Evolutionary conservation across 192 early-diverging fungal species (phyloP).

Genomic region (Coemansia sp.): DNA sequence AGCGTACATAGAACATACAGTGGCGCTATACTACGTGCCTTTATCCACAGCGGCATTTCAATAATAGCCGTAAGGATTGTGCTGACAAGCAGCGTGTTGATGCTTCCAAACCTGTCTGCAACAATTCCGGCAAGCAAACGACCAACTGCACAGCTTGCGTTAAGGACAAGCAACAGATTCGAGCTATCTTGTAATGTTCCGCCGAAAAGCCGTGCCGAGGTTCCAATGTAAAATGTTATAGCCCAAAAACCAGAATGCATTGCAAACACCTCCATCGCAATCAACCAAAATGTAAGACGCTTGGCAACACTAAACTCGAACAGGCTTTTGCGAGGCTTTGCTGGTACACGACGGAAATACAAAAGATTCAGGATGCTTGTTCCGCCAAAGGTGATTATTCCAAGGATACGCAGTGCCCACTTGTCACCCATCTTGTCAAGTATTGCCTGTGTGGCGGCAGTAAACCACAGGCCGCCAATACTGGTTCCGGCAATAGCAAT

Average conservation of each 20-base stretch:
- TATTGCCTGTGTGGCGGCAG: constrained; percentile 61
- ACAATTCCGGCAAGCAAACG: constrained; percentile 32
- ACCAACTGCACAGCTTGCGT: constrained; percentile 28
- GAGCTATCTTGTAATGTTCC: constrained; percentile 16
- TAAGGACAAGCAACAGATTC: constrained; percentile 31
- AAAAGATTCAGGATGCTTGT: constrained; percentile 35
- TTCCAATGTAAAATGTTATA: constrained; percentile 38
- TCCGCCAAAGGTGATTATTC: constrained; percentile 54
- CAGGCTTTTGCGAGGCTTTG: constrained; percentile 55
- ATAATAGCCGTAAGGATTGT: constrained; percentile 17
- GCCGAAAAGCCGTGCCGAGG: constrained; percentile 25
- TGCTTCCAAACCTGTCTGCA: constrained; percentile 33
- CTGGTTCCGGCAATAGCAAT: constrained; percentile 67
- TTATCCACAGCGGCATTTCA: constrained; percentile 41
- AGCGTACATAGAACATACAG: constrained; percentile 40
- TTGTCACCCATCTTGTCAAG: constrained; percentile 62
- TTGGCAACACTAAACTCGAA: constrained; percentile 30
- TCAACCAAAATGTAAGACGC: constrained; percentile 35
- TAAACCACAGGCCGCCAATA: constrained; percentile 63
- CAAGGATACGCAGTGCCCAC: constrained; percentile 74
- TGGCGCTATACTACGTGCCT: constrained; percentile 16
- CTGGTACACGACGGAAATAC: constrained; percentile 42
- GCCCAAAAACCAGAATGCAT: constrained; percentile 56
- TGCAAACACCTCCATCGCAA: constrained; percentile 33
- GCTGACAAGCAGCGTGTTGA: constrained; percentile 33